Evolutionary conservation across 768 basidiomycete genomes (phyloP), one percentile per base, ranked within the genome.

Genomic region (Pisolithus tinctorius): DNA sequence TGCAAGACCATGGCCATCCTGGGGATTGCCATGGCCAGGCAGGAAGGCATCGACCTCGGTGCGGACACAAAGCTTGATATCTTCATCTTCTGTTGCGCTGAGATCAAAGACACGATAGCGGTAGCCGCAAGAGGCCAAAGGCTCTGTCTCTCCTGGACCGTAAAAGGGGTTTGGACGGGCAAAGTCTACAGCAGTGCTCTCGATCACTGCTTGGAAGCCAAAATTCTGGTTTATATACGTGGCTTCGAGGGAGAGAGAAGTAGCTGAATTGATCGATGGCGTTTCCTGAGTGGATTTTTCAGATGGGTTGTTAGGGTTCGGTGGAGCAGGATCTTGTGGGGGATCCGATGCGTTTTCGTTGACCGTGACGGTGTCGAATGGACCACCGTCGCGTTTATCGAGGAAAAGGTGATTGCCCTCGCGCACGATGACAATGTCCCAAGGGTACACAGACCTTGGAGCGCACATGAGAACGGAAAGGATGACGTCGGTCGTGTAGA

Each of bases 141-240:
- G 94, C 46, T 96, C 93, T 2, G 88, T 89, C 71, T 98, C 96
- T 25, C 93, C 93, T 2, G 89, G 84, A 6, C 81, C 76, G 66
- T 97, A 94, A 78, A 99, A 99, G 5, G 96, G 96, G 68, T 99
- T 99, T 2, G 95, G 83, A 59, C 92, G 80, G 13, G 81, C 75
- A 61, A 97, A 81, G 54, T 92, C 84, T 39, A 88, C 74, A 6
- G 86, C 74, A 27, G 78, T 72, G 29, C 68, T 78, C 67, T 95
- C 92, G 49, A 81, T 76, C 41, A 94, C 95, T 41, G 90, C 86
- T 70, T 99, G 96, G 80, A 95, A 96, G 25, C 88, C 85, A 62
- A 97, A 99, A 70, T 97, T 97, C 65, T 95, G 92, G 74, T 98
- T 98, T 75, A 99, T 92, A 71, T 94, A 98, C 26, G 94, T 98